Conservation (phyloP, 495 filamentous ascomycete genomes). For the Aspergillus incahuasiensis region DNA sequence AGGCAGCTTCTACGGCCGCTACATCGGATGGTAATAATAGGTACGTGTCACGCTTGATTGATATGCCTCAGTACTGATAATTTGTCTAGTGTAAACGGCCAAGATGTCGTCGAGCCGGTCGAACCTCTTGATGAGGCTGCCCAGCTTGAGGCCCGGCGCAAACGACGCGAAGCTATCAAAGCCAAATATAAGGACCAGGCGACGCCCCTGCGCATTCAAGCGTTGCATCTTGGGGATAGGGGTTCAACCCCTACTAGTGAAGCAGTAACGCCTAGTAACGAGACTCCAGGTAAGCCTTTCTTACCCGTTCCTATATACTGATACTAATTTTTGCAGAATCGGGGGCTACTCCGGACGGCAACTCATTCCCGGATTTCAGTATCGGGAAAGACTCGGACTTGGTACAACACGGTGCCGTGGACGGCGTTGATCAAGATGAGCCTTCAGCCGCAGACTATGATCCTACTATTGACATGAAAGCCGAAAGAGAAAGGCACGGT, state of each 20-base stretch:
- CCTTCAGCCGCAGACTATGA: slow-evolving; percentile 96
- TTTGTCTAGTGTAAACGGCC: slow-evolving; percentile 11
- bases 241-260: slow-evolving; percentile 49
- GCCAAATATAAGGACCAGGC: slow-evolving; percentile 73
- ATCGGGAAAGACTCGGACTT: slow-evolving; percentile 60
- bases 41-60: slow-evolving; percentile 30
- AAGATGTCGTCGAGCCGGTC: slow-evolving; percentile 20
- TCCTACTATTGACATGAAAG: slow-evolving; percentile 86
- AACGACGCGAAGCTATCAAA: slow-evolving; percentile 80
- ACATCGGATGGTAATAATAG: slow-evolving; percentile 28
- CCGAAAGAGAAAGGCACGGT: slow-evolving; percentile 67
- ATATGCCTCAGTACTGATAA: not conserved
- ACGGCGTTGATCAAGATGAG: slow-evolving; percentile 61
- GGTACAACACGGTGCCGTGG: slow-evolving; percentile 53
- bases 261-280: slow-evolving; percentile 23
- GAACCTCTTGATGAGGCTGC: slow-evolving; percentile 69
- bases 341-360: slow-evolving; percentile 43
- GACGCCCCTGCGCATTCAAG: slow-evolving; percentile 72
- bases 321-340: slow-evolving; percentile 17
- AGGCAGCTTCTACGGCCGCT: slow-evolving; percentile 36
- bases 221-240: slow-evolving; percentile 58
- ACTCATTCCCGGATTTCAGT: slow-evolving; percentile 51
- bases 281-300: slow-evolving; percentile 26
- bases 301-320: too few species aligned
- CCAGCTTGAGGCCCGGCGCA: slow-evolving; percentile 80